A percentile compares a stretch with the other conserved stretches of the same genome.
Conservation (phyloP, 2,329 filamentous ascomycete species). For the Salinomyces thailandicus region DNA sequence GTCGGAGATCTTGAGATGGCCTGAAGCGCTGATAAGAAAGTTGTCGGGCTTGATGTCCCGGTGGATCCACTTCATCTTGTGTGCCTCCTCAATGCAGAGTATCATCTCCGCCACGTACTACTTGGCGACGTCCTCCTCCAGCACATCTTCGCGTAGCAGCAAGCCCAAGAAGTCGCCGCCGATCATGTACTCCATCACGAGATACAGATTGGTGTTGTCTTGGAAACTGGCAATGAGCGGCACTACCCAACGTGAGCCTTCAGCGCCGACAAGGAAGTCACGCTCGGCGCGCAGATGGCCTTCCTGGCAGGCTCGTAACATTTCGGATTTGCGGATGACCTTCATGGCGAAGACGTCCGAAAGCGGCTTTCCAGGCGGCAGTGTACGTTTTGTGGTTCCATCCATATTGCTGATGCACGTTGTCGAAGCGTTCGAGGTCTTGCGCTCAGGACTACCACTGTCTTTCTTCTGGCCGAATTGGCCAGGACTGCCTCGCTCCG, state of each 20-base stretch:
- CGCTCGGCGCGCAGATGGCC: conserved; percentile 83
- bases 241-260: conserved; percentile 84
- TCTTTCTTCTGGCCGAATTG: not conserved
- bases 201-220: conserved; percentile 70
- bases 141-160: conserved; percentile 71
- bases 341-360: conserved; percentile 87
- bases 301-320: conserved; percentile 85
- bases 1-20: conserved; percentile 90
- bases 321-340: conserved; percentile 85
- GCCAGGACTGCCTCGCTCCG: conserved; percentile 36
- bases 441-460: conserved; percentile 25
- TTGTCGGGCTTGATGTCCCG: conserved; percentile 97
- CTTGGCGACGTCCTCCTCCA: conserved; percentile 66
- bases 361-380: conserved; percentile 20
- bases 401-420: conserved; percentile 15
- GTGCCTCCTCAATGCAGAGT: conserved; percentile 83
- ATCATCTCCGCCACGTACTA: conserved; percentile 97
- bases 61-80: conserved; percentile 82
- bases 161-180: conserved; percentile 88
- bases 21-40: conserved; percentile 77
- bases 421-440: conserved; percentile 1
- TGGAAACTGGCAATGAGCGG: conserved; percentile 83
- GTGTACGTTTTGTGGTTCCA: conserved; percentile 17
- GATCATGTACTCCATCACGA: conserved; percentile 98
- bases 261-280: conserved; percentile 81